Evolutionary conservation across 768 basidiomycete species (phyloP), one percentile per base, ranked within the genome.

Genomic region (Peribolospora kevripleyi): DNA sequence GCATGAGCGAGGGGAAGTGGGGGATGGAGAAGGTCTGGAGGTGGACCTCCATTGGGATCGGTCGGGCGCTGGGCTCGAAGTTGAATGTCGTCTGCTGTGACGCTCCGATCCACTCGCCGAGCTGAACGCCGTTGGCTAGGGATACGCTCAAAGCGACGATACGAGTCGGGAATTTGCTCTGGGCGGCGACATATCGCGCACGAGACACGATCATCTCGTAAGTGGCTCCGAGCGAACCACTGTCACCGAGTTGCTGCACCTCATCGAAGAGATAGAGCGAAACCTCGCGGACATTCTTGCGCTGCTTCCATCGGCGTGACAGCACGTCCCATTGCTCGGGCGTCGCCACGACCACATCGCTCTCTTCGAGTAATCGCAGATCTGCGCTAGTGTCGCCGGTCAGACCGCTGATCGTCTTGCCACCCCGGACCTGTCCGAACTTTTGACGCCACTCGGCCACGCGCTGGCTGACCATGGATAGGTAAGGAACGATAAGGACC

Each of bases 1-100:
- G 86, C 91, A 98, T 97, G 46, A 98, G 72, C 0, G 88, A 93
- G 0, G 93, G 88, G 77, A 91, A 93, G 64, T 97, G 93, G n/a
- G 88, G 85, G 49, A 88, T 84, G 38, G 76, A 77, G 72, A 93
- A 98, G 46, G 84, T 87, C 64, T 98, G 93, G 6, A 98, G 70
- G 64, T 97, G 90, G 50, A 98, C 88, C 56, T 95, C 87, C 79
- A 98, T 83, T 60, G 93, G 88, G 8, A 95, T 70, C 3, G 91
- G 88, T n/a, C 91, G 84, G 11, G 90, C 87, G 61, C 86, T 86
- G 0, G 90, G 88, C 0, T 88, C 81, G 68, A 98, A 93, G 70
- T 95, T 98, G 79, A 97, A 98, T 61, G 93, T 84, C 2, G 83
- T 84, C 64, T 93, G 88, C 3, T 82, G 80, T 1, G 82, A 81